These are phyloP conservation scores for Colletotrichum gigasporum DNA, from an alignment of 2,329 filamentous ascomycete genomes.

Conservation along the genomic window DNA sequence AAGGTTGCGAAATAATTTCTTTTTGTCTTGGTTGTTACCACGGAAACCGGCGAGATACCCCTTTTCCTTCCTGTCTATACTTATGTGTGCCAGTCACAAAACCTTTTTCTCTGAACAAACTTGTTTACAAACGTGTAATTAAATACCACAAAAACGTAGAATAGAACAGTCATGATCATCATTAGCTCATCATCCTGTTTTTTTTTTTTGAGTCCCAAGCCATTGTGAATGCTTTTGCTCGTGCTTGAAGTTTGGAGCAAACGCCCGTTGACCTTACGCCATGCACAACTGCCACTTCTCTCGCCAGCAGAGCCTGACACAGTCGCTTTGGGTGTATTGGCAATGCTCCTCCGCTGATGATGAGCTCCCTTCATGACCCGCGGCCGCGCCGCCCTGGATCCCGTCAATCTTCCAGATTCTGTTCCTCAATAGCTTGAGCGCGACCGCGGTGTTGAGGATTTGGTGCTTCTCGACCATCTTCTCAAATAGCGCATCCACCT, in stretches of 20 bases:
- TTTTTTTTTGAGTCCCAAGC: not conserved
- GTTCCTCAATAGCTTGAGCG: not conserved
- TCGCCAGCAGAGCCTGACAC: slow-evolving; percentile 15
- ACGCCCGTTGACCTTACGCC: too few relatives aligned
- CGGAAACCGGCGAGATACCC: slow-evolving; percentile 23
- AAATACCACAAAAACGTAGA: not conserved
- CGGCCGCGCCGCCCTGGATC: not conserved
- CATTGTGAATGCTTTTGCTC: too few relatives aligned
- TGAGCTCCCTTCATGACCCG: not conserved
- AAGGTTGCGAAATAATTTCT: slow-evolving; percentile 9
- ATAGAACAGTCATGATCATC: not conserved
- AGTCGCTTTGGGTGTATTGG: not conserved
- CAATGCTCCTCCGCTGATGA: not conserved
- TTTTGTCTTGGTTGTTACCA: not conserved
- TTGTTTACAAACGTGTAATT: not conserved
- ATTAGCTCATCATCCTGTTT: not conserved
- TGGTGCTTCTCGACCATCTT: slow-evolving; percentile 17
- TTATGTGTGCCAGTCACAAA: slow-evolving; percentile 18
- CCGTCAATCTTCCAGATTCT: slow-evolving; percentile 20
- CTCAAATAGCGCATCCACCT: not conserved
- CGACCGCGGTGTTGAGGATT: slow-evolving; percentile 4
- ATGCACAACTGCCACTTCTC: slow-evolving; percentile 6
- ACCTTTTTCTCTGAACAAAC: not conserved
- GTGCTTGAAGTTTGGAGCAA: too few relatives aligned
- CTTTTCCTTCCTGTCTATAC: slow-evolving; percentile 17